Evolutionary conservation across 208 protist species (phyloP).

Genomic region (Trypanosoma conorhini): DNA sequence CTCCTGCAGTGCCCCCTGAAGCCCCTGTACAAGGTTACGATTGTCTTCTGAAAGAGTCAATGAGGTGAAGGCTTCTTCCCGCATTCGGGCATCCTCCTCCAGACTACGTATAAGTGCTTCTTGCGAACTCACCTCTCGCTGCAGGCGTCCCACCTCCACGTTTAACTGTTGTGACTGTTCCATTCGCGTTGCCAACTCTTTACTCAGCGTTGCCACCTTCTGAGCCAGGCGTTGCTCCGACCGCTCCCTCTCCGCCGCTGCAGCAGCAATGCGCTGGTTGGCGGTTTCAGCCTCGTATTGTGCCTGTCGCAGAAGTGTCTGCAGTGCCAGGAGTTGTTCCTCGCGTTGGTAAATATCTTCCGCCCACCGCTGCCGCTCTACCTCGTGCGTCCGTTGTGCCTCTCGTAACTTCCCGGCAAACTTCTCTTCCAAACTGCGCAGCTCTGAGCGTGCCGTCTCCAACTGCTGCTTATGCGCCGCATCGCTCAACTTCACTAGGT

Average conservation of each 20-base stretch:
- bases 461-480: constrained; percentile 33
- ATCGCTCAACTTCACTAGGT: constrained; percentile 24
- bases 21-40: constrained; percentile 46
- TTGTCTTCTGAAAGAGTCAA: constrained; percentile 72
- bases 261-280: constrained; percentile 39
- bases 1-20: constrained; percentile 48
- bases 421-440: constrained; percentile 25
- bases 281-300: constrained; percentile 45
- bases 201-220: constrained; percentile 49
- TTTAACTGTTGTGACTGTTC: constrained; percentile 34
- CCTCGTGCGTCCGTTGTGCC: constrained; percentile 34
- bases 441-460: constrained; percentile 25
- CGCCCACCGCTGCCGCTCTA: constrained; percentile 42
- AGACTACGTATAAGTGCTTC: constrained; percentile 37
- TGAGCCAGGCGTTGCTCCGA: constrained; percentile 46
- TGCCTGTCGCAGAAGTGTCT: constrained; percentile 61
- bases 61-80: constrained; percentile 63
- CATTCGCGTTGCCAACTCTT: constrained; percentile 49
- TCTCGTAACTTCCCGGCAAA: constrained; percentile 22
- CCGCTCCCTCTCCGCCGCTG: constrained; percentile 48
- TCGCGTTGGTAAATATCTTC: constrained; percentile 65
- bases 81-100: constrained; percentile 58
- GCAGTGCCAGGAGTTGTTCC: constrained; percentile 56
- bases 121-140: constrained; percentile 31
- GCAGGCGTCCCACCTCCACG: constrained; percentile 21